Evolutionary conservation across 345 rosid species (phyloP).

Genomic region (Passiflora organensis): DNA sequence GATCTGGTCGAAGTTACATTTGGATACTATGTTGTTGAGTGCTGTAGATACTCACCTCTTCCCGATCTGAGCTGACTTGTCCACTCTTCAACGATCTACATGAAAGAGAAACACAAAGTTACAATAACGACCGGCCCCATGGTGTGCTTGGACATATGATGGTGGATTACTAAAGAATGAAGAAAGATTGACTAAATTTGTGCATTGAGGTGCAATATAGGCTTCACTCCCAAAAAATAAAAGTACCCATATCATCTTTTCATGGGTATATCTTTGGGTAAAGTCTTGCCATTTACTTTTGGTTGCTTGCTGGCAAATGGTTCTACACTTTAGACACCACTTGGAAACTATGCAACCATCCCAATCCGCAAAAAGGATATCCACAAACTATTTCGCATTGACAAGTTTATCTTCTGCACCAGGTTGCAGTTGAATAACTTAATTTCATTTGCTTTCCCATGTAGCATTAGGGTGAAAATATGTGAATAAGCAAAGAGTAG

Average conservation of each 20-base stretch:
- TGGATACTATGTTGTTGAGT: no score
- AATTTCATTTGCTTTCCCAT: no score
- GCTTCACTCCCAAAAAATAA: slow-evolving; percentile 11
- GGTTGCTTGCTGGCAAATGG: slow-evolving; percentile 60
- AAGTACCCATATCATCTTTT: slow-evolving; percentile 18
- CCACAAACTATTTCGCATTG: background rate
- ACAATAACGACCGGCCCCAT: background rate
- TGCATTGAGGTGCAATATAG: slow-evolving; percentile 3
- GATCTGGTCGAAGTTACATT: no score
- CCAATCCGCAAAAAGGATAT: background rate
- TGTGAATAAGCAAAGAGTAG: no score
- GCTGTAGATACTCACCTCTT: slow-evolving; percentile 37
- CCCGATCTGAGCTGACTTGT: slow-evolving; percentile 65
- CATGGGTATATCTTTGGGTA: slow-evolving; percentile 1
- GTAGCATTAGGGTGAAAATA: no score
- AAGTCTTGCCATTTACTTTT: slow-evolving; percentile 21
- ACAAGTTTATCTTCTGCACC: background rate
- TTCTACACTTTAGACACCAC: slow-evolving; percentile 34
- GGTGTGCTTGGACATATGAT: background rate
- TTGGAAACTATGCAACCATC: slow-evolving; percentile 50
- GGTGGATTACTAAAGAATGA: background rate
- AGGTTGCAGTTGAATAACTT: background rate
- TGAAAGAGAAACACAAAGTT: slow-evolving; percentile 1
- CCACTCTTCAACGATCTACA: slow-evolving; percentile 86
- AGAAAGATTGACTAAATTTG: background rate